Evolutionary conservation across 2,329 filamentous ascomycete genomes (phyloP), one percentile per base, ranked within the genome.

Genomic region (Sclerotinia borealis): DNA sequence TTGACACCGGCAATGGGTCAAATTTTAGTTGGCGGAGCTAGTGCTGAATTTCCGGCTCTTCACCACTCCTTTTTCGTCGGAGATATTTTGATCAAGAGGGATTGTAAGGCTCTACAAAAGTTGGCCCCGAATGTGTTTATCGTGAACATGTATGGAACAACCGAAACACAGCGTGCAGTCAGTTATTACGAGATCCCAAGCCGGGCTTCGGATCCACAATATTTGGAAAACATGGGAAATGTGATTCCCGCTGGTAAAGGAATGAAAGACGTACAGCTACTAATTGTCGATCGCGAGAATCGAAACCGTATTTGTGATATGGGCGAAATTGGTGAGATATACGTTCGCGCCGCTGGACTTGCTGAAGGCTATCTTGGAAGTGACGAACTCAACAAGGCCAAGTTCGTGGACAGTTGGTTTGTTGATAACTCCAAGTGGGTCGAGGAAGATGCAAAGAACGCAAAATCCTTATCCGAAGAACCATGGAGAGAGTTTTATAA

Each of bases 1-100:
- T 78, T 98, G 45, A 99, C 95, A 1, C 95, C 95, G 11, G 95
- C 95, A 63, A 97, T 98, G 93, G 93, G 93, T 62, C 91, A 97
- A 71, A 95, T 98, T 66, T 79, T 98, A 2, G 88, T 93, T n/a
- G 93, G 92, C 49, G 91, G 90, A 68, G 90, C 92, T 29, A 87
- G 79, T 3, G 87, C 91, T 0, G 77, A 90, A 68, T 96, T 97
- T 72, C 89, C 91, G 1, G 81, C 83, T 15, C 80, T 98, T n/a
- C 82, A 88, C 64, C 81, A 86, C 63, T 92, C 88, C 22, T 93
- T 98, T 80, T 98, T 93, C 67, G 93, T 98, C 1, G 95, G 95
- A 37, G 93, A 98, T 72, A 81, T 97, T 39, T 77, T 98, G 54
- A 96, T 92, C 67, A 96, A 87, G 73, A 83, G 86, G 72, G 93